Evolutionary conservation across 306 rosid species (phyloP).

Genomic region (Heteromeles arbutifolia): DNA sequence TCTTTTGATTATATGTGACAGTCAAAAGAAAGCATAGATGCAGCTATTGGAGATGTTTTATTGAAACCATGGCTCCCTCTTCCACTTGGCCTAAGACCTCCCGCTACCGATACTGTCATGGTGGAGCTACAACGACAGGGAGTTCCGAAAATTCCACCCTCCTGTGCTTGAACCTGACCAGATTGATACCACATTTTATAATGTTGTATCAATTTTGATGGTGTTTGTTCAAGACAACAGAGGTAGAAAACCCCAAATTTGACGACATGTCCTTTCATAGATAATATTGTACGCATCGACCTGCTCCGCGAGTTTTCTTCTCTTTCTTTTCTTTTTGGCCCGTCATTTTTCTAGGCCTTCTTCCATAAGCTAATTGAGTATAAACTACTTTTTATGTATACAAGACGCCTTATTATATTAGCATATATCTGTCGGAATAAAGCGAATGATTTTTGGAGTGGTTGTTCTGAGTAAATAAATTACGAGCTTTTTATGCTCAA

Average conservation of each 20-base stretch:
- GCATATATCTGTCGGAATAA: neutral
- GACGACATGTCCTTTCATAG: neutral
- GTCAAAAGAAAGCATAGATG: constrained; percentile 90
- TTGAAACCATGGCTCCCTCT: constrained; percentile 87
- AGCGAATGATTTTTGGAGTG: neutral
- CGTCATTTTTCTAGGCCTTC: neutral
- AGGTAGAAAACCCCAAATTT: neutral
- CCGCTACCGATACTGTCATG: constrained; percentile 61
- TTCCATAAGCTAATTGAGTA: neutral
- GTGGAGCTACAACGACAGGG: constrained; percentile 80
- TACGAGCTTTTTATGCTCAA: neutral
- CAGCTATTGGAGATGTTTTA: constrained; percentile 77
- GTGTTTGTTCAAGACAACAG: neutral
- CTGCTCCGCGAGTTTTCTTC: neutral
- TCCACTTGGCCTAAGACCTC: constrained; percentile 84
- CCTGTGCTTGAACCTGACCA: constrained; percentile 27
- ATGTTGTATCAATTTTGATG: neutral
- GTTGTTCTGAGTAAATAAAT: neutral
- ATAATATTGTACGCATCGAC: neutral
- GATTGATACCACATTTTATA: neutral
- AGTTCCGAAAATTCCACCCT: constrained; percentile 65
- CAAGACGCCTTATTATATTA: neutral
- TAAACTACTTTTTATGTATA: neutral
- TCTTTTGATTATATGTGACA: constrained; percentile 15
- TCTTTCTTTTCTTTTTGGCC: neutral